phyloP scores from a whole-genome alignment of 2,329 filamentous ascomycete genomes.

The Myotisia sp. region DNA sequence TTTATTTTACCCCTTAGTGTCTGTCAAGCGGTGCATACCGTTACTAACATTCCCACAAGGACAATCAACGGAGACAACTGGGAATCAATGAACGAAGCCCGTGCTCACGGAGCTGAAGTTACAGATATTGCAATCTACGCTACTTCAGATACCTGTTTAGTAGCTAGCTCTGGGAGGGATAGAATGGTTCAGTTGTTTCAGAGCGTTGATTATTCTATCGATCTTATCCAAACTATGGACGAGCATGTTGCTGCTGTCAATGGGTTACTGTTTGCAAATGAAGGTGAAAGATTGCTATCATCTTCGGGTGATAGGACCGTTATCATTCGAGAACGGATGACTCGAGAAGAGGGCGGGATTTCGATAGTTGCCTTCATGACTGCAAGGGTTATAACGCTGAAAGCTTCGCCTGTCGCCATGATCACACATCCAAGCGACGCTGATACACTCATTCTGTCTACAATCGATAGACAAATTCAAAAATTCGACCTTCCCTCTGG shows the following conservation, averaged over 20 bases:
- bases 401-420: slow-evolving; percentile 79
- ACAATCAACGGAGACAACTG: slow-evolving; percentile 37
- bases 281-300: slow-evolving; percentile 60
- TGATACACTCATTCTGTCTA: slow-evolving; percentile 43
- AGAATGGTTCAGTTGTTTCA: slow-evolving; percentile 87
- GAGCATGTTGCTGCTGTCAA: slow-evolving; percentile 83
- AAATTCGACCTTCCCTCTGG: slow-evolving; percentile 52
- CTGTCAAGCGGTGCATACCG: too few relatives aligned
- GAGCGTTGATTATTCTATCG: slow-evolving; percentile 44
- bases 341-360: slow-evolving; percentile 41
- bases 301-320: slow-evolving; percentile 79
- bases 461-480: slow-evolving; percentile 47
- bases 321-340: slow-evolving; percentile 64
- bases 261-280: slow-evolving; percentile 58
- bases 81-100: slow-evolving; percentile 53
- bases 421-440: slow-evolving; percentile 49
- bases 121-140: slow-evolving; percentile 65
- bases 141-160: slow-evolving; percentile 45
- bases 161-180: slow-evolving; percentile 77
- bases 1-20: background rate
- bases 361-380: slow-evolving; percentile 63
- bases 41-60: slow-evolving; percentile 16
- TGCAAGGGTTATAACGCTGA: slow-evolving; percentile 62
- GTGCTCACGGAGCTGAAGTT: slow-evolving; percentile 76
- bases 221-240: slow-evolving; percentile 76